phyloP scores from a whole-genome alignment of 768 basidiomycete species.

The Leccinum boreale region DNA sequence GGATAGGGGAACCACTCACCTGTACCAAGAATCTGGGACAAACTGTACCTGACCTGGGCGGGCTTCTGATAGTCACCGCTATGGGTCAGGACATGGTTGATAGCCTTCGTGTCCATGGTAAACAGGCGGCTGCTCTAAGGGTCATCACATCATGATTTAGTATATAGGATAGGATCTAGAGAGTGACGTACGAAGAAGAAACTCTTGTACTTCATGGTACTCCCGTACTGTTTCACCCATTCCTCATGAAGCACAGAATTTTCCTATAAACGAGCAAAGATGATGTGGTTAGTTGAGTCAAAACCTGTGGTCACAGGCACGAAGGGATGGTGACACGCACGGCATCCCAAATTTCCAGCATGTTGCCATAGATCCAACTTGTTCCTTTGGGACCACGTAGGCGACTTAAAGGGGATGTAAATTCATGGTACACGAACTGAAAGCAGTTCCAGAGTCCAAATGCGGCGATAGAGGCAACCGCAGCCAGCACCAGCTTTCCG shows the following conservation, averaged over 20 bases:
- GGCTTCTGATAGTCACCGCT: slow-evolving; percentile 2
- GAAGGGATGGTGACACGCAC: slow-evolving; percentile 24
- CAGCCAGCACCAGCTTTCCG: not conserved
- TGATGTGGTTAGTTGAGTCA: not conserved
- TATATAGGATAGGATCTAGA: too few species aligned
- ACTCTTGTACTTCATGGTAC: slow-evolving; percentile 9
- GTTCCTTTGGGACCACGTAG: slow-evolving; percentile 45
- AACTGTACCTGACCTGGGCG: not conserved
- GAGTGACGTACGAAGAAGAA: slow-evolving; percentile 6
- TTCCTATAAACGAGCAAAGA: slow-evolving; percentile 1
- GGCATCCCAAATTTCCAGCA: slow-evolving; percentile 42
- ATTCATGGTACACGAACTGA: slow-evolving; percentile 28
- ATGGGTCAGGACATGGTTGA: slow-evolving; percentile 6
- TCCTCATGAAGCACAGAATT: slow-evolving; percentile 7
- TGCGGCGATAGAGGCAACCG: not conserved
- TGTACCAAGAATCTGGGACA: not conserved
- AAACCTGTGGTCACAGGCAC: too few species aligned
- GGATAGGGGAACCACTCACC: not conserved
- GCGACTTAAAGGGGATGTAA: slow-evolving; percentile 40
- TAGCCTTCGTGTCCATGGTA: slow-evolving; percentile 1
- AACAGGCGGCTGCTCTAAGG: not conserved
- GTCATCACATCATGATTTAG: not conserved
- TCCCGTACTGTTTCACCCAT: slow-evolving; percentile 16
- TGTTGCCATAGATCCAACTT: slow-evolving; percentile 48
- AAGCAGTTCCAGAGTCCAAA: slow-evolving; percentile 8